Base-by-base conservation (phyloP, 2,329 filamentous ascomycete genomes). In the Ceratocystis cubensis region DNA sequence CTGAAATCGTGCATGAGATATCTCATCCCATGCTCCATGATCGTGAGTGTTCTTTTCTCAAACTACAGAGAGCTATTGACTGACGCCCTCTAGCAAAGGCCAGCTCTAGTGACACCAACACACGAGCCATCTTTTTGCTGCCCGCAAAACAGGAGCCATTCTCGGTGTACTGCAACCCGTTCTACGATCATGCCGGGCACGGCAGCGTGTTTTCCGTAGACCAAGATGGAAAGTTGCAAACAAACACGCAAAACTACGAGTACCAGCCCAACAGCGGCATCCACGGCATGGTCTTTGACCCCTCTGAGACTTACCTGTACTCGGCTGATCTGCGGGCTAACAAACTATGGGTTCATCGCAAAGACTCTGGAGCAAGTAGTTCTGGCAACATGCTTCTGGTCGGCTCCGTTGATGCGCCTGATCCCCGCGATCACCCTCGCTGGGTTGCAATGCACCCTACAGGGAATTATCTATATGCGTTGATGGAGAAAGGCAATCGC, bases 401-500 rank as follows among this genome's bases (percentile, higher is more conserved):
- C 66, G 89, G 88, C 70, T 85, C 82, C 72, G 80, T 92, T 44
- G 83, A 88, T 69, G 89, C 89, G 33, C 89, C 89, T 0, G 80
- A 81, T 59, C 76, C 82, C 2, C 81, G 81, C 69, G 91, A 96
- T 75, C 91, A 94, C 74, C 91, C 91, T 17, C 84, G 91, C 72
- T 96, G 91, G 91, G 88, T 95, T 15, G 89, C 89, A 71, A 87
- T 95, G 74, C 88, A 93, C 74, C 87, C 87, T 2, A 83, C 83
- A 0, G 89, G 89, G 22, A 82, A 85, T 67, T 91, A 91, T 75
- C 81, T 96, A 66, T 96, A 95, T 76, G 89, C 84, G 6, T 80
- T 96, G 71, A 95, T 94, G 88, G 91, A 96, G 76, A 87, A 86
- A n/a, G 89, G 90, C 65, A 96, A 96, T 78, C 81, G 87, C 64